Conservation (phyloP, 2,329 filamentous ascomycete genomes). For the Colletotrichum sp. region DNA sequence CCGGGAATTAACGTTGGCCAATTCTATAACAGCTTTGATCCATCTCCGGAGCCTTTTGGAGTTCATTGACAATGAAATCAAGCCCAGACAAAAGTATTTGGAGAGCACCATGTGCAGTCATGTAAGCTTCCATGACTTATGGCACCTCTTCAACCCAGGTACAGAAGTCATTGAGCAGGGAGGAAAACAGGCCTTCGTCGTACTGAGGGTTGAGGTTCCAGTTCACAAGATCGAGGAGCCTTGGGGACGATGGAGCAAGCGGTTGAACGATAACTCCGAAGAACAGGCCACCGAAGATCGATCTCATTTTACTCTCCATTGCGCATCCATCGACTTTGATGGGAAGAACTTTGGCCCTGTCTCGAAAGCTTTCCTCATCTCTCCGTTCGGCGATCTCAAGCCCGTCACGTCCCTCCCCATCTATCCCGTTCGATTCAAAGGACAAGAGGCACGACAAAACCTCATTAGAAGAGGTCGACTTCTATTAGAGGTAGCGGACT, state of each 20-base stretch:
- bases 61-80: background rate
- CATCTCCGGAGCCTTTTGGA: accelerated
- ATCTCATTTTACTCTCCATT: accelerated
- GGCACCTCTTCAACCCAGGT: background rate
- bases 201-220: accelerated
- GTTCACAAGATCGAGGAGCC: background rate
- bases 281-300: accelerated
- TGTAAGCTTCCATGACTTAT: background rate
- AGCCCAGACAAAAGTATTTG: too few relatives aligned
- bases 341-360: background rate
- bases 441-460: accelerated
- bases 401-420: accelerated
- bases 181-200: background rate
- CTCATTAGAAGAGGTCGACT: background rate
- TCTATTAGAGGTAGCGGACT: background rate
- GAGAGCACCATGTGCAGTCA: background rate
- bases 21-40: too few relatives aligned
- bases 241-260: too few relatives aligned
- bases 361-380: background rate
- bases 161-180: background rate
- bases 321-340: background rate
- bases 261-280: too few relatives aligned
- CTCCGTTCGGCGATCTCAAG: background rate
- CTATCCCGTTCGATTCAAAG: background rate
- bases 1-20: too few relatives aligned